Conservation (phyloP, 805 yeast species). For the Danielia oregonensis region DNA sequence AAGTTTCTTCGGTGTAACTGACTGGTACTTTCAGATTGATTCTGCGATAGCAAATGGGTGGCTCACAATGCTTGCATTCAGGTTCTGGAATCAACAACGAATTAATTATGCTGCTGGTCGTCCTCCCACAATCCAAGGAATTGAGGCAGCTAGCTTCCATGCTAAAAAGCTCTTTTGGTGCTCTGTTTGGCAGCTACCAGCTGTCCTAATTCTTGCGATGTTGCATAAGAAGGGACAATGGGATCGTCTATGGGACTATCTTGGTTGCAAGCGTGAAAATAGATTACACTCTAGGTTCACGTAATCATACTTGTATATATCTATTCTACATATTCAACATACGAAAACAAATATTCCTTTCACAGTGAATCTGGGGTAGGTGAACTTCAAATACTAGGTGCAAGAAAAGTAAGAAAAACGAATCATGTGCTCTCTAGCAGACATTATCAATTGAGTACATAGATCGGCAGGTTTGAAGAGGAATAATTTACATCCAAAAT, state of each 20-base stretch:
- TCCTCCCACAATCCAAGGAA: slow-evolving; percentile 51
- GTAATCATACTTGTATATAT: not conserved
- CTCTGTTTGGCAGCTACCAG: slow-evolving; percentile 91
- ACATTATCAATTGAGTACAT: too few species aligned
- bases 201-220: slow-evolving; percentile 85
- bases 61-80: slow-evolving; percentile 74
- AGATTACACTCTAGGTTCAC: not conserved
- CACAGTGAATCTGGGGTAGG: too few species aligned
- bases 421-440: too few species aligned
- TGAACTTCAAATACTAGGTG: too few species aligned
- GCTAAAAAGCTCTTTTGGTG: slow-evolving; percentile 93
- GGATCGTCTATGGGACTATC: slow-evolving; percentile 51
- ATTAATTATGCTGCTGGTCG: slow-evolving; percentile 45
- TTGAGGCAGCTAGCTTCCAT: slow-evolving; percentile 56
- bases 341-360: too few species aligned
- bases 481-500: too few species aligned
- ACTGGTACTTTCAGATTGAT: slow-evolving; percentile 75
- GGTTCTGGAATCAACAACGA: slow-evolving; percentile 83
- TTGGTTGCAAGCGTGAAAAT: slow-evolving; percentile 10
- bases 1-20: slow-evolving; percentile 76
- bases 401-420: too few species aligned
- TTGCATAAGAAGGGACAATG: slow-evolving; percentile 93
- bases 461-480: too few species aligned
- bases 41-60: slow-evolving; percentile 80
- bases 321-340: not conserved